Conservation (phyloP, 129 eudicot species). For the Chrysanthemum lavandulifolium region DNA sequence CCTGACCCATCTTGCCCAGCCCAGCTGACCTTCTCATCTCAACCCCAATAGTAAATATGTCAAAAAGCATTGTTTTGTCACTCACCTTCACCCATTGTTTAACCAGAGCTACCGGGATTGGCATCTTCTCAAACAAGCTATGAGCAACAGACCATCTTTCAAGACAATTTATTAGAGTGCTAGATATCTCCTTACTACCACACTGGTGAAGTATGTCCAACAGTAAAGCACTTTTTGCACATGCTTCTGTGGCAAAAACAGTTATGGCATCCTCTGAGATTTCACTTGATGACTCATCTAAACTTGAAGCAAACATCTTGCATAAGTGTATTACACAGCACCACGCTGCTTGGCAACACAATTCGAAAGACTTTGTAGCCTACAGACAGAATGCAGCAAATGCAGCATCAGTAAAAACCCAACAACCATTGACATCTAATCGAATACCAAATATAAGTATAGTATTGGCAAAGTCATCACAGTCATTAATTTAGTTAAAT, state of each 20-base stretch:
- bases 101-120: constrained; percentile 57
- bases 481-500: neutral
- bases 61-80: constrained; percentile 14
- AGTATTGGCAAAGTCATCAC: neutral
- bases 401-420: constrained; percentile 18
- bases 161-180: constrained; percentile 44
- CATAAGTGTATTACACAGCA: constrained; percentile 44
- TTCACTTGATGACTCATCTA: constrained; percentile 36
- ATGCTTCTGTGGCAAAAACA: constrained; percentile 57
- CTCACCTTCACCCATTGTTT: constrained; percentile 91
- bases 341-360: constrained; percentile 87
- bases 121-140: constrained; percentile 47
- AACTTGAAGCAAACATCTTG: constrained; percentile 34
- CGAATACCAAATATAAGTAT: neutral
- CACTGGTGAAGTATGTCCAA: constrained; percentile 59
- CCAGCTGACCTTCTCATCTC: neutral
- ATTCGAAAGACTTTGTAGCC: constrained; percentile 61
- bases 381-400: constrained; percentile 35
- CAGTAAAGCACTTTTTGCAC: constrained; percentile 56
- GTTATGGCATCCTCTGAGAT: constrained; percentile 48
- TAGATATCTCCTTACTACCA: constrained; percentile 42
- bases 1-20: constrained; percentile 1
- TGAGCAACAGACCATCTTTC: constrained; percentile 72
- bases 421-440: neutral
- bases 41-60: neutral